Evolutionary conservation across 2,329 filamentous ascomycete genomes (phyloP).

Genomic region (Plectosphaerella cucumerina): DNA sequence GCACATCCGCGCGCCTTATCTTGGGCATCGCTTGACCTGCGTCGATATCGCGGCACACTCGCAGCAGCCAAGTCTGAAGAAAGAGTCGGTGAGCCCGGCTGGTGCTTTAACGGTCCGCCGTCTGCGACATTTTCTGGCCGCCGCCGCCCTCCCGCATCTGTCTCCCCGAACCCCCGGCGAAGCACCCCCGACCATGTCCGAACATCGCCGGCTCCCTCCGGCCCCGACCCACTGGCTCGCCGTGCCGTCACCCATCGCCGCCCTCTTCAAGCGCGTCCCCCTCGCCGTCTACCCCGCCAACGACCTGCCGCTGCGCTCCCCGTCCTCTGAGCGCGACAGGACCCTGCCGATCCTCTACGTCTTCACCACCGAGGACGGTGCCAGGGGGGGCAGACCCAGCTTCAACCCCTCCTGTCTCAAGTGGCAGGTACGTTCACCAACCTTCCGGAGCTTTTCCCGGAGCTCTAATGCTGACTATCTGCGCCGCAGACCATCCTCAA

Average conservation of each 20-base stretch:
- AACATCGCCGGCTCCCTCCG: conserved; percentile 7
- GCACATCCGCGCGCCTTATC: neutral
- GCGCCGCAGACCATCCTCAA: conserved; percentile 69
- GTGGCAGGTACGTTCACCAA: conserved; percentile 71
- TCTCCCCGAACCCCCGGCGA: too few species aligned
- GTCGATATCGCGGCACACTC: too few species aligned
- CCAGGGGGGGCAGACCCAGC: conserved; percentile 59
- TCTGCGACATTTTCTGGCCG: neutral
- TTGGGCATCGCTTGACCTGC: too few species aligned
- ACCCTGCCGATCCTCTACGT: conserved; percentile 63
- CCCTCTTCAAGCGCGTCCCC: conserved; percentile 81
- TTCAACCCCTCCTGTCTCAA: conserved; percentile 93
- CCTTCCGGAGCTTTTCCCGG: neutral
- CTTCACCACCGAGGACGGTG: conserved; percentile 66
- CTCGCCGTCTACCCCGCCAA: conserved; percentile 72
- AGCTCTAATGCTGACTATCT: neutral
- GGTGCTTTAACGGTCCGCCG: too few species aligned
- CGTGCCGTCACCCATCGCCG: conserved; percentile 72
- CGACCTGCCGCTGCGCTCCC: conserved; percentile 62
- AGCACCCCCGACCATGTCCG: conserved; percentile 10
- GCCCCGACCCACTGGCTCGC: conserved; percentile 37
- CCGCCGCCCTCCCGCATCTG: neutral
- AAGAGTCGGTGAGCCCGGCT: too few species aligned
- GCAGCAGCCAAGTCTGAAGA: too few species aligned
- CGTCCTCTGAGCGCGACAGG: conserved; percentile 23